Base-by-base conservation (phyloP, 2,329 filamentous ascomycete genomes). In the Zasmidium angulare region DNA sequence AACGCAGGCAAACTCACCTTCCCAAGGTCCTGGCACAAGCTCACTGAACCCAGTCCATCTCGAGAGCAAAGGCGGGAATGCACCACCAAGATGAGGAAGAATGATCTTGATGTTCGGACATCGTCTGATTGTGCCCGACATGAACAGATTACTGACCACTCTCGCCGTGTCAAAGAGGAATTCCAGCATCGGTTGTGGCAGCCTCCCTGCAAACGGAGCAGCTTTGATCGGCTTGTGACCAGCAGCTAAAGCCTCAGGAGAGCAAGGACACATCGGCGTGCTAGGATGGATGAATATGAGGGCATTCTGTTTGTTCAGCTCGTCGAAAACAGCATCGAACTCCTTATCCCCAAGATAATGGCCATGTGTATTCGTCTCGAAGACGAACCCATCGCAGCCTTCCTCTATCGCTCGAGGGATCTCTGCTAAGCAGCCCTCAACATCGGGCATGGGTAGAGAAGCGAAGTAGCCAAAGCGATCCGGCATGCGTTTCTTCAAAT, bases 201-300 rank as follows among this genome's bases (percentile, higher is more conserved):
- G 77, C 9, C 71, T 68, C 0, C 64, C 58, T 1, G 69, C 69
- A 1, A 79, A 70, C 0, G 77, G 77, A 2, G 74, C 66, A 1
- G 77, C 77, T 17, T 69, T 66, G 0, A 66, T 63, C 1, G 69
- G 67, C 11, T 60, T 31, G 55, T 68, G 40, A 46, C 65, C 56
- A 49, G 64, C 58, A 3, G 63, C 49, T 23, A 54, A 17, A 10
- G 58, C 61, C 19, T 62, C 52, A 2, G 62, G 46, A 1, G 68
- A 56, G 50, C 68, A 68, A 40, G 68, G 70, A 2, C 76, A 77
- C 58, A 75, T 79, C 0, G 79, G 79, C n/a, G 74, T 81, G 0
- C 81, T 84, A 0, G 82, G 82, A 56, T 86, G 83, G 49, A 84
- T 78, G 66, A 86, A 85, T 0, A 84, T 73, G 1, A 75, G 78